Conservation (phyloP, 306 rosid genomes). For the Biancaea sappan region DNA sequence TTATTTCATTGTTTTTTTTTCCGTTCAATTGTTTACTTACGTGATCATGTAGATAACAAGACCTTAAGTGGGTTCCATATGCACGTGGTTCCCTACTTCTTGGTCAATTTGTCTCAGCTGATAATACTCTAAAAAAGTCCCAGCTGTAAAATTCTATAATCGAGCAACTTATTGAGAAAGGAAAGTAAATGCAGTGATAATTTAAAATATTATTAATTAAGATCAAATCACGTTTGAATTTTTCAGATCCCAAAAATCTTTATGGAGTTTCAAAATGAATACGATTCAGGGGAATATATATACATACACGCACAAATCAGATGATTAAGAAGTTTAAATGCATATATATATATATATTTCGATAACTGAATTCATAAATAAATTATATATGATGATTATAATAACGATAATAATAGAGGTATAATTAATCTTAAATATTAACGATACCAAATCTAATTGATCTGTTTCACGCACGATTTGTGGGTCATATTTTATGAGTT, state of each 20-base stretch:
- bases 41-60: slow-evolving; percentile 18
- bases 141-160: slow-evolving; percentile 55
- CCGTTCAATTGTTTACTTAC: no score
- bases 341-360: no score
- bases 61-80: slow-evolving; percentile 52
- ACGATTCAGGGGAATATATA: slow-evolving; percentile 5
- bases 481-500: slow-evolving; percentile 86
- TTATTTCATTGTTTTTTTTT: no score
- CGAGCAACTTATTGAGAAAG: slow-evolving; percentile 39
- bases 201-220: neutral
- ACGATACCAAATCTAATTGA: slow-evolving; percentile 67
- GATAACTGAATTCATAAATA: slow-evolving; percentile 25
- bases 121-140: slow-evolving; percentile 43
- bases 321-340: slow-evolving; percentile 20
- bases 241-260: slow-evolving; percentile 22
- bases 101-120: slow-evolving; percentile 54
- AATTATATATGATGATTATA: slow-evolving; percentile 6
- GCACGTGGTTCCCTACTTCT: slow-evolving; percentile 63
- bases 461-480: slow-evolving; percentile 83
- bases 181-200: slow-evolving; percentile 18
- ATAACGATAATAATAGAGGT: slow-evolving; percentile 16
- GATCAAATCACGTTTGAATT: slow-evolving; percentile 38
- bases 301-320: no score
- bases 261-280: neutral
- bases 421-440: slow-evolving; percentile 25